Percentiles rank a stretch among this genome's conserved stretches.
Evolutionary conservation across 2,329 filamentous ascomycete genomes (phyloP).

Genomic region (Clarireedia monteithiana): DNA sequence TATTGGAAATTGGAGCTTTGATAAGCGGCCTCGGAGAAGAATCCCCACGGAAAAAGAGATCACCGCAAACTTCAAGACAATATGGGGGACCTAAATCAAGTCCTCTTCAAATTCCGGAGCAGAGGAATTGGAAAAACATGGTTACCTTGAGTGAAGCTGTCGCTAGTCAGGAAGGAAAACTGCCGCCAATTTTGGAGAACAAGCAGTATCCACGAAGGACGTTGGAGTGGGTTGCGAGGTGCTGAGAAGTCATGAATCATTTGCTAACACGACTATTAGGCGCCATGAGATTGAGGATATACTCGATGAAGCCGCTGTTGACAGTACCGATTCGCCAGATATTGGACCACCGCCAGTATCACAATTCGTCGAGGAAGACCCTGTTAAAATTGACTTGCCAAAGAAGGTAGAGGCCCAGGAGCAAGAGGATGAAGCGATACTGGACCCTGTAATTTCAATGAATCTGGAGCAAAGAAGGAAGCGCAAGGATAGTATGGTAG

Average conservation of each 20-base stretch:
- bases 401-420: slow-evolving; percentile 15
- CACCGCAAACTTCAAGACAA: slow-evolving; percentile 32
- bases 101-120: slow-evolving; percentile 38
- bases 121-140: slow-evolving; percentile 44
- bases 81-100: slow-evolving; percentile 23
- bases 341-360: slow-evolving; percentile 57
- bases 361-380: slow-evolving; percentile 49
- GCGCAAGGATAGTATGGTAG: slow-evolving; percentile 24
- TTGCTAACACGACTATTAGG: slow-evolving; percentile 17
- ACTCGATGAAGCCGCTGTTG: slow-evolving; percentile 18
- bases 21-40: slow-evolving; percentile 58
- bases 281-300: slow-evolving; percentile 25
- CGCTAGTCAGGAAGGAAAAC: slow-evolving; percentile 32
- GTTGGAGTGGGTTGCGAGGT: slow-evolving; percentile 48
- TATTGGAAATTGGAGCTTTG: slow-evolving; percentile 61
- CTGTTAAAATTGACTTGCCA: slow-evolving; percentile 45
- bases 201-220: slow-evolving; percentile 61
- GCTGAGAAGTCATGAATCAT: neutral
- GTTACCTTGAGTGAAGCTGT: slow-evolving; percentile 30
- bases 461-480: slow-evolving; percentile 30
- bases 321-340: slow-evolving; percentile 55
- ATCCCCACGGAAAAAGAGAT: slow-evolving; percentile 44
- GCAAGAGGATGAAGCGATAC: slow-evolving; percentile 12
- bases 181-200: slow-evolving; percentile 63
- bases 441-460: slow-evolving; percentile 23